Base-by-base conservation (phyloP, 2,329 filamentous ascomycete genomes). In the Hyphodiscus sp. region DNA sequence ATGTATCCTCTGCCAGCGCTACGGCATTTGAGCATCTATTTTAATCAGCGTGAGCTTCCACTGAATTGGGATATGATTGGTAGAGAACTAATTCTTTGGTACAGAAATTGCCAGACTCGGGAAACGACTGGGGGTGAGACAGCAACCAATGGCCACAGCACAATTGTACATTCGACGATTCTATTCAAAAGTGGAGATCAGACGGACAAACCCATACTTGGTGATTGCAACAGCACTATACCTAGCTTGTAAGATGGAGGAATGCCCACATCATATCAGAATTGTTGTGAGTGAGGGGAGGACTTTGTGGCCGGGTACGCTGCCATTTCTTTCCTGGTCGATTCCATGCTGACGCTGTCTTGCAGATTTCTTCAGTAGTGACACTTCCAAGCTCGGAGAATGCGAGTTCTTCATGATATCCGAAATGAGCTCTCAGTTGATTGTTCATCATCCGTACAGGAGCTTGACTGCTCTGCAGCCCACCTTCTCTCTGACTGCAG, bases 201-300 rank as follows among this genome's bases (percentile, higher is more conserved):
- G 92, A 53, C 84, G 86, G 58, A 96, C 91, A 47, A 99, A 97
- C 64, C 91, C 92, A 3, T 96, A 95, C 67, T 83, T 97, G 38
- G 83, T 97, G 54, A 80, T 96, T 60, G 86, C 91, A n/a, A 97
- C 94, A 1, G 89, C 92, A 5, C 80, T 97, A 56, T 99, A 99
- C 69, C 77, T 99, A 38, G 91, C 94, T 19, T 96, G 91, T 74
- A 99, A 99, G 73, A 96, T 95, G 83, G 94, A 99, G 70, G 94
- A 99, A 70, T 91, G 86, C 49, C 94, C 94, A 2, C 92, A 97
- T 69, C 94, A 99, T 69, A 97, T 99, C 65, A 83, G 94, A 29
- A 81, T 95, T 59, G 86, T 99, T 54, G 85, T 94, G 11, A 86
- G 83, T 46, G 94, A 99, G 70, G 90, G 91, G 2, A 84, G 90